Conservation (phyloP, 805 yeast genomes). For the Candida ponderosae region DNA sequence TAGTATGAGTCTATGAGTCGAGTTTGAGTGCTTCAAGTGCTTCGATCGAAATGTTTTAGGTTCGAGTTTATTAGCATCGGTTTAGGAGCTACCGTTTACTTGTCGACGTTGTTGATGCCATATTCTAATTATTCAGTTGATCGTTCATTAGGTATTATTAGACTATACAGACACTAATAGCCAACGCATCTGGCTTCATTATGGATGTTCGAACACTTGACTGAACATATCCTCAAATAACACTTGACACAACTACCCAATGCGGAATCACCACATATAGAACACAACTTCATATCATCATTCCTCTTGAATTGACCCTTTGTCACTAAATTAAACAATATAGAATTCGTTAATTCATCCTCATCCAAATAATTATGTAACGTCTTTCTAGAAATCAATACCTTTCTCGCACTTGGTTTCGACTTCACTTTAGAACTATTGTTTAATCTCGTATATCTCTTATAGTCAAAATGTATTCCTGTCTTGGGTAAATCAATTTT, state of each 20-base stretch:
- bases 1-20: too few species aligned
- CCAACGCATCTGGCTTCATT: conserved; percentile 36
- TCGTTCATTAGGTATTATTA: too few species aligned
- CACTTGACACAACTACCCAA: conserved; percentile 34
- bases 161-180: too few species aligned
- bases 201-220: conserved; percentile 31
- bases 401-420: conserved; percentile 18
- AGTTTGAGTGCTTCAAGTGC: too few species aligned
- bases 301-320: conserved; percentile 21
- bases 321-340: conserved; percentile 18
- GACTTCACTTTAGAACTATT: conserved; percentile 1
- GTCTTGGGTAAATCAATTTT: conserved; percentile 29
- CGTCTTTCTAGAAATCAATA: conserved; percentile 31
- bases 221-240: conserved; percentile 32
- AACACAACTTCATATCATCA: conserved; percentile 32
- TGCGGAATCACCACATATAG: conserved; percentile 37
- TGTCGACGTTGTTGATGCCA: too few species aligned
- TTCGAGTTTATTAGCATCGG: too few species aligned
- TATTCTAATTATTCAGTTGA: too few species aligned
- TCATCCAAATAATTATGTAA: conserved; percentile 35
- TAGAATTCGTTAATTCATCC: conserved; percentile 27
- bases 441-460: conserved; percentile 5
- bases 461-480: conserved; percentile 19
- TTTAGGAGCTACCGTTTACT: too few species aligned
- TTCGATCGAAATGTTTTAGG: too few species aligned